Evolutionary conservation across 495 filamentous ascomycete species (phyloP), one percentile per base, ranked within the genome.

Genomic region (Tuber microsphaerosporum): DNA sequence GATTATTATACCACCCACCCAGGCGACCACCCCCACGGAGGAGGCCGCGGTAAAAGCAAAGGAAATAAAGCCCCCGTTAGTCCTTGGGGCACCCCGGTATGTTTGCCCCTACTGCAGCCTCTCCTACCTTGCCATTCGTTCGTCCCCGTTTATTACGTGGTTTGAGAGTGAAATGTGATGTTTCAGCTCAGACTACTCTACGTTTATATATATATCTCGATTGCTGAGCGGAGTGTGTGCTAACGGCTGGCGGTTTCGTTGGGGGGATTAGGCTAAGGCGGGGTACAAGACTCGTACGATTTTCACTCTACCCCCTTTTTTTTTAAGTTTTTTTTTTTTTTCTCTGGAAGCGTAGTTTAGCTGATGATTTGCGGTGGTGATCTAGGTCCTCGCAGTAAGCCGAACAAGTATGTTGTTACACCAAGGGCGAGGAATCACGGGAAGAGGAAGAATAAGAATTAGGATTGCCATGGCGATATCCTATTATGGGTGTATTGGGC

Each of bases 41-140:
- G 95, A 91, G 95, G 95, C 83, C 88, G 96, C 86, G 95, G 95
- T 83, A 99, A 99, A 86, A 97, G 93, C 39, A 98, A 99, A 91
- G 94, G 95, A 88, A 98, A 98, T 84, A 88, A 92, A 74, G 86
- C 95, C 83, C 94, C 96, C 69, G 92, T 93, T 83, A 97, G 93
- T 86, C 94, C 94, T 75, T 99, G 95, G 95, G 96, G 96, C 81
- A 90, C 89, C 83, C 93, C 93, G 85, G 94, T 97, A 91, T 84
- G 92, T 89, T n/a, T 69, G 17, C 68, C 12, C 61, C 44, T 39
- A 26, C 22, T 31, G 2, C 61, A 16, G 34, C 2, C 7, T 34
- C 16, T 31, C 42, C 22, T 5, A 2, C 9, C 22, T 56, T 42
- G 34, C 69, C 69, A 37, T n/a, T 43, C 26, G 37, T 8, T 12